phyloP scores from a whole-genome alignment of 1,139 yeast species.

The Geotrichum fermentans region DNA sequence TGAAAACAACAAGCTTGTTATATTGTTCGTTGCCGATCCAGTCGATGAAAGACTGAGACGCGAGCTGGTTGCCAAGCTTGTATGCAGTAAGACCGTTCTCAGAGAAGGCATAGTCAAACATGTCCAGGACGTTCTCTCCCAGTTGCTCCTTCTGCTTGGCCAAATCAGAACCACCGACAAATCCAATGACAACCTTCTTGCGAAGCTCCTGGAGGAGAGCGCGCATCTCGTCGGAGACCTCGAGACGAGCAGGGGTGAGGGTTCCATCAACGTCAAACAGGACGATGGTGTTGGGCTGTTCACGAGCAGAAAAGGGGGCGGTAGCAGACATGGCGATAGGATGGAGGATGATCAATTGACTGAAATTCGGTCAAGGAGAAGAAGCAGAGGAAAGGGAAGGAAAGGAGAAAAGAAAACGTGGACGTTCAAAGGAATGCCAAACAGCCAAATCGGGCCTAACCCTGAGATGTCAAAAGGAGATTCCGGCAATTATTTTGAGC shows the following conservation, averaged over 20 bases:
- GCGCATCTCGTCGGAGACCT: slow-evolving; percentile 73
- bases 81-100: slow-evolving; percentile 98
- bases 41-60: slow-evolving; percentile 85
- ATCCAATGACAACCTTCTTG: slow-evolving; percentile 89
- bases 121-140: slow-evolving; percentile 63
- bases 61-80: slow-evolving; percentile 79
- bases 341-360: background rate
- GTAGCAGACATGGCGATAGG: slow-evolving; percentile 18
- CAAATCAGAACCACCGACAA: slow-evolving; percentile 97
- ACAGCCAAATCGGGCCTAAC: background rate
- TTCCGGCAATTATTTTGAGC: background rate
- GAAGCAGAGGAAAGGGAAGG: background rate
- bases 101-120: slow-evolving; percentile 92
- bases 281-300: slow-evolving; percentile 45
- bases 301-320: slow-evolving; percentile 36
- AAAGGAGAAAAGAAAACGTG: slow-evolving; percentile 15
- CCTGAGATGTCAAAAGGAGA: background rate
- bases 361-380: slow-evolving; percentile 5
- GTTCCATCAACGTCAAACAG: slow-evolving; percentile 98
- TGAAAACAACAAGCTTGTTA: slow-evolving; percentile 79
- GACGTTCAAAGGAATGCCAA: background rate
- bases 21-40: slow-evolving; percentile 97
- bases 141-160: slow-evolving; percentile 93
- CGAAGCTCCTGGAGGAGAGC: slow-evolving; percentile 67
- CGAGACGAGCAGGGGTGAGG: slow-evolving; percentile 91